Evolutionary conservation across 75 land plant genomes (phyloP).

Genomic region (Cryptomeria japonica): DNA sequence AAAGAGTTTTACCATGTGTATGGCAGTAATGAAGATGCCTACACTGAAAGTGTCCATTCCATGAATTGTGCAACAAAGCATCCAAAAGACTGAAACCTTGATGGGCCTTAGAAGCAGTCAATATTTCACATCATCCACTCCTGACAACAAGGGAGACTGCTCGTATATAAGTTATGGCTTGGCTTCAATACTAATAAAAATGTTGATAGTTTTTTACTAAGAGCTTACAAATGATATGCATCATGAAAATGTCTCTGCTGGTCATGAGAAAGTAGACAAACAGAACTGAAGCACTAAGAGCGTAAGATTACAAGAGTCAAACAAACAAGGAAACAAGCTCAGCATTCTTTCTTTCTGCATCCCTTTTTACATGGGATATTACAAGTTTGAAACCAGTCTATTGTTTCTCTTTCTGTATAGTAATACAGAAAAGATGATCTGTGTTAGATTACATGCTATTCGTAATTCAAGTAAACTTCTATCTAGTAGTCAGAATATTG

Average conservation of each 20-base stretch:
- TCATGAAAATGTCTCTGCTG: neutral
- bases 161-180: neutral
- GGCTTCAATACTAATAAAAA: neutral
- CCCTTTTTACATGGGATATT: neutral
- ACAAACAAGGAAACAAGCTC: neutral
- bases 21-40: neutral
- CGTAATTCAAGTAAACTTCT: neutral
- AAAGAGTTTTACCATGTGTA: neutral
- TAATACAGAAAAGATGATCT: neutral
- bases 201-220: neutral
- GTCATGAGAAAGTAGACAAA: neutral
- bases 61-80: neutral
- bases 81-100: neutral
- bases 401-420: neutral
- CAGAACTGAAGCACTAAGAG: neutral
- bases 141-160: neutral
- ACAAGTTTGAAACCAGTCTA: neutral
- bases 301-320: neutral
- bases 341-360: neutral
- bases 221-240: neutral
- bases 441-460: neutral
- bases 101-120: neutral
- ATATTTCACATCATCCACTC: neutral
- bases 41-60: neutral
- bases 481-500: neutral